Evolutionary conservation across 2,329 filamentous ascomycete species (phyloP), one percentile per base, ranked within the genome.

Genomic region (Claviceps spartinae): DNA sequence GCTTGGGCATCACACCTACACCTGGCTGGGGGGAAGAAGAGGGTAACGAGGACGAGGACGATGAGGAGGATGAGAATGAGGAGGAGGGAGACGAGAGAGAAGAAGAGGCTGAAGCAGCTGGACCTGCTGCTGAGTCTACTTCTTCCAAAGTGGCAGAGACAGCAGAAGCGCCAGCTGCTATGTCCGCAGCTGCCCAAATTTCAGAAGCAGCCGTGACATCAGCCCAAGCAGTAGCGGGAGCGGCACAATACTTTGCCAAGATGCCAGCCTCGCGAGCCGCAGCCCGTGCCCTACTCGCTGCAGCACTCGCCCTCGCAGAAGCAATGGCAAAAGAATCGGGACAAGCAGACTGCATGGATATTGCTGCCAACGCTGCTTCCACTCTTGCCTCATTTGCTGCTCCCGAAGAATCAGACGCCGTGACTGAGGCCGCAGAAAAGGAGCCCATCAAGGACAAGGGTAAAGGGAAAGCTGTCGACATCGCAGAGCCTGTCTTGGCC

Each of bases 1-100:
- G 88, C 53, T 75, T 98, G 2, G 84, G 86, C 44, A 77, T 97
- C 55, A 97, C 93, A 4, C 89, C 93, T 0, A 89, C 83, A 0
- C 67, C 73, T 4, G 91, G 89, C 5, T 97, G 93, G 88, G 89
- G 87, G 51, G 84, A 82, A 54, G 81, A 84, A 3, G 80, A 73
- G 0, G 71, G 72, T 0, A 71, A 72, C 0, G 71, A 69, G 0
- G 72, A 72, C 0, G 72, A 73, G 0, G 69, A 65, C 0, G 62
- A 63, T 22, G 63, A 65, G 5, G 63, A 65, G 47, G 56, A 60
- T 16, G 60, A 60, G 4, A 84, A 82, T 53, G 81, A 84, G 2
- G 80, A 73, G 0, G 71, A 72, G 0, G 71, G 72, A 0, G 71
- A 69, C 0, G 72, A 72, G 0, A 72, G 73, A 0, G 69, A 64